phyloP scores from a whole-genome alignment of 805 yeast species.

The Candida caryicola region DNA sequence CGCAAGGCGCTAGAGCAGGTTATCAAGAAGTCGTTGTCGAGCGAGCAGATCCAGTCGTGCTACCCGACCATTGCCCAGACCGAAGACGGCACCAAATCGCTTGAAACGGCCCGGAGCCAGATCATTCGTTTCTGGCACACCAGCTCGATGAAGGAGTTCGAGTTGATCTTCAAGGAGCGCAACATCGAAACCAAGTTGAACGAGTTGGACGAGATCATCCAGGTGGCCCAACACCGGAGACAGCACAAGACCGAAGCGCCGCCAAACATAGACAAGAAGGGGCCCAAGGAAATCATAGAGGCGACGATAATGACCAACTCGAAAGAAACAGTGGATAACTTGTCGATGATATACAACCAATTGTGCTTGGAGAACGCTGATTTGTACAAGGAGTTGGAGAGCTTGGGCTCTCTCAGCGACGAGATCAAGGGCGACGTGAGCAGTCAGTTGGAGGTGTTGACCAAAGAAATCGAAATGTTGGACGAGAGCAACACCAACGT shows the following conservation, averaged over 20 bases:
- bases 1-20: constrained; percentile 55
- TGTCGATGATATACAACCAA: constrained; percentile 36
- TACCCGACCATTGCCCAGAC: constrained; percentile 52
- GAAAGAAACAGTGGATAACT: constrained; percentile 23
- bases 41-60: constrained; percentile 51
- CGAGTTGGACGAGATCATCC: constrained; percentile 47
- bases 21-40: constrained; percentile 44
- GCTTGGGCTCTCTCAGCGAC: constrained; percentile 19
- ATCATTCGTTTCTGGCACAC: constrained; percentile 51
- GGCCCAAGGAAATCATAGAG: constrained; percentile 32
- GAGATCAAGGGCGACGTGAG: constrained; percentile 19
- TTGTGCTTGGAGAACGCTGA: constrained; percentile 34
- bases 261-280: constrained; percentile 23
- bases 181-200: constrained; percentile 42
- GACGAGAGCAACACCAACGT: background rate
- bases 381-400: constrained; percentile 21
- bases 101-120: constrained; percentile 51
- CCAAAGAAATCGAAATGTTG: constrained; percentile 15
- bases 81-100: constrained; percentile 42
- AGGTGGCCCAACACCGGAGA: constrained; percentile 36
- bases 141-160: constrained; percentile 51
- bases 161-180: constrained; percentile 50
- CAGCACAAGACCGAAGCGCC: constrained; percentile 8
- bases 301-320: constrained; percentile 24
- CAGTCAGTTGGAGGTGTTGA: constrained; percentile 19